Base-by-base conservation (phyloP, 805 yeast species). In the Candida dajiaensis region DNA sequence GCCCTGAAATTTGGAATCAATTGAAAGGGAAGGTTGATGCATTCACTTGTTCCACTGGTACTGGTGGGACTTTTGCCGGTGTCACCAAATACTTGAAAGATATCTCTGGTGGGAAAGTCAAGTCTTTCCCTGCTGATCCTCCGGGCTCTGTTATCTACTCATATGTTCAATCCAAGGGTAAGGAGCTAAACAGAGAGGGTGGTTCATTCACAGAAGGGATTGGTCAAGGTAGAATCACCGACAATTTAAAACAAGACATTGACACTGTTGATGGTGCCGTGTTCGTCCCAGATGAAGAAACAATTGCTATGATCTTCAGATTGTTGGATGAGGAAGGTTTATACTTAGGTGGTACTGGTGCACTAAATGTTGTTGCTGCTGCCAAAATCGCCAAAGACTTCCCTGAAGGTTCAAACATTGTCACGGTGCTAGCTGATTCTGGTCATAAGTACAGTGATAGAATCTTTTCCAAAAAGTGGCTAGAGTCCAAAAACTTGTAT, bases 41-140 rank as follows among this genome's bases (percentile, higher is more conserved):
- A 0, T 89, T 88, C 72, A 86, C 95, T 8, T 88, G 96, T 61
- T 80, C 95, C 13, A 85, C 95, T 10, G 97, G 97, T 37, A 88
- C 96, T 1, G 97, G 96, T 37, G 97, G 97, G 26, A 86, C 96
- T 3, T 80, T 86, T 65, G 88, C 96, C 2, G 97, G 97, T 42
- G 74, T 79, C 36, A 80, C 96, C 4, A 74, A 90, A 47, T 89
- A 78, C 64, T 73, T 90, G 55, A 86, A 89, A 67, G 77, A 76
- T 5, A 77, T 80, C 39, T 78, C 87, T 29, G 70, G 76, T 52
- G 85, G 87, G 18, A 62, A 68, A 16, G 80, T 81, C 41, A 77
- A 81, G 64, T 71, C 83, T 38, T 80, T 74, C 44, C 77, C 88
- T 49, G 96, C 97, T 1, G 97, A 90, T 65, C 97, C 97, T 20